A percentile compares a stretch with the other conserved stretches of the same genome.
These are phyloP conservation scores for Aechmea fasciata DNA, from an alignment of 176 grass and related monocot species.

Conservation along the genomic window DNA sequence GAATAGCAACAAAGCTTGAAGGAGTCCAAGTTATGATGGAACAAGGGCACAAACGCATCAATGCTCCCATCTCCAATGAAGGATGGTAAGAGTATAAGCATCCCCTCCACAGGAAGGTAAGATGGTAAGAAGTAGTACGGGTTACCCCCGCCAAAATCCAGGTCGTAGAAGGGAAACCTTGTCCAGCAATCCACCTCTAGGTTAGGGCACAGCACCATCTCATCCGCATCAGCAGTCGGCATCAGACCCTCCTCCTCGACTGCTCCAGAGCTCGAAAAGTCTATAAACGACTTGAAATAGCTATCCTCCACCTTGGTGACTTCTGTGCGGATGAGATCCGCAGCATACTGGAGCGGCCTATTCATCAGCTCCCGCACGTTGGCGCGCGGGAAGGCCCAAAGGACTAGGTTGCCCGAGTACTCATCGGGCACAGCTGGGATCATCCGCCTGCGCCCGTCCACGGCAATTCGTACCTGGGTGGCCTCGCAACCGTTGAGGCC, in stretches of 20 bases:
- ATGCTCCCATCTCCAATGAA: slow-evolving; percentile 48
- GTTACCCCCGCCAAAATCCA: slow-evolving; percentile 50
- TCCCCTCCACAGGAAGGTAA: slow-evolving; percentile 50
- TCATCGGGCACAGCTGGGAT: neutral
- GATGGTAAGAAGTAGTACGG: slow-evolving; percentile 56
- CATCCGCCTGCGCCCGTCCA: slow-evolving; percentile 13
- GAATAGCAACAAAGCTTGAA: slow-evolving; percentile 62
- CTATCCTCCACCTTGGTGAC: slow-evolving; percentile 3
- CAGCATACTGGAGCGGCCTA: neutral
- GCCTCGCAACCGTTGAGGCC: no score
- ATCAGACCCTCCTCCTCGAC: slow-evolving; percentile 6
- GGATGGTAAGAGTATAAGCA: slow-evolving; percentile 48
- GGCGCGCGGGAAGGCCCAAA: no score
- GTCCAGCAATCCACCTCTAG: neutral
- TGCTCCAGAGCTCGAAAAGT: slow-evolving; percentile 9
- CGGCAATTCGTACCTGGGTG: neutral
- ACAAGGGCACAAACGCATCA: slow-evolving; percentile 50
- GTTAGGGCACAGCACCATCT: slow-evolving; percentile 13
- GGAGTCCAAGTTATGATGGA: slow-evolving; percentile 39
- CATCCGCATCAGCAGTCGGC: slow-evolving; percentile 1
- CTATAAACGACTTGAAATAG: slow-evolving; percentile 18
- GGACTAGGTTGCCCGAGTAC: neutral
- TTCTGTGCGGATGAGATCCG: neutral
- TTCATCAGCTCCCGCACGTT: no score
- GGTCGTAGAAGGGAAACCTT: slow-evolving; percentile 15